Evolutionary conservation across 2,329 filamentous ascomycete genomes (phyloP), one percentile per base, ranked within the genome.

Genomic region (Monilinia laxa): DNA sequence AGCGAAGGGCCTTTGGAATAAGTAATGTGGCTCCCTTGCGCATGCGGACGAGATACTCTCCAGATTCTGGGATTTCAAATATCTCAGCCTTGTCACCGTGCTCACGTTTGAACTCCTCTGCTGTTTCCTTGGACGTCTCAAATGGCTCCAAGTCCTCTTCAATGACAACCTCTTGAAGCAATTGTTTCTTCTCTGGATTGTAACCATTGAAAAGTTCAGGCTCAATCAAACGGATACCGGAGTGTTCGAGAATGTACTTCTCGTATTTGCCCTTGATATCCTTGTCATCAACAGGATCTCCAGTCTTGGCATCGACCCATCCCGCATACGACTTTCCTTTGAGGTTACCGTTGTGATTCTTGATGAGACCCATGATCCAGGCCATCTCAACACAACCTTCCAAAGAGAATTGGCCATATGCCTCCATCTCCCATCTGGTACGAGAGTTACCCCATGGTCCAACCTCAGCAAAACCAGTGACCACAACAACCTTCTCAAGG

Each of bases 281-380:
- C 83, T 97, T 97, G 81, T 99, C 95, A 68, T 98, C 94, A 38
- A 99, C 93, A 10, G 95, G 95, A 68, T 98, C 94, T 54, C 92
- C 92, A 64, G 92, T 89, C 86, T 98, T 98, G 77, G 88, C 85
- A 76, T 99, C 95, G 68, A 99, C 92, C 93, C 92, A 99, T 73
- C 95, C 95, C 72, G 94, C 92, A 81, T 99, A 98, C 71, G 90
- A 90, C 82, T 96, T 90, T 78, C 95, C 95, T 83, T 99, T 99
- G 78, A 99, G 87, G 42, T 90, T 89, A 23, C 95, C 95, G 74
- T 98, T 98, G 83, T 97, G 92, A 79, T 99, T 96, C 85, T 94
- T 97, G 83, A 99, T 98, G 68, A 98, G 87, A 76, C 95, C 95
- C 94, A 98, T 99, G 79, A 99, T 92, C 95, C 95, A 99, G 42